Conservation (phyloP, 768 basidiomycete genomes). For the Boletus edulis region DNA sequence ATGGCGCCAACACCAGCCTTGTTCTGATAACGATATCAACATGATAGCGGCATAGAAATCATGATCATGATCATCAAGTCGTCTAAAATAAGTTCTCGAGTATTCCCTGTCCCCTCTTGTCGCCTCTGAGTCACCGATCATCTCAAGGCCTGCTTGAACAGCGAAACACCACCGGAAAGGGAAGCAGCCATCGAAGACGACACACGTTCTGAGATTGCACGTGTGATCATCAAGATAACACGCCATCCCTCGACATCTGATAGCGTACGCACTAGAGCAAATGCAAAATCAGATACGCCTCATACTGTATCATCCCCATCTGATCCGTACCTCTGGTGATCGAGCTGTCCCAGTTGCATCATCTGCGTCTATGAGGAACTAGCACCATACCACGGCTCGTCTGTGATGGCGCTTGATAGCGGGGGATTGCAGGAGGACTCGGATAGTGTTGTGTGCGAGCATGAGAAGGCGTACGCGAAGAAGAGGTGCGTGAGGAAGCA, state of each 20-base stretch:
- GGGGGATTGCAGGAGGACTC: slow-evolving; percentile 6
- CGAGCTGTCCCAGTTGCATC: slow-evolving; percentile 8
- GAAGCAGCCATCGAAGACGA: slow-evolving; percentile 9
- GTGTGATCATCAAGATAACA: slow-evolving; percentile 25
- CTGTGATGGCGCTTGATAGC: slow-evolving; percentile 20
- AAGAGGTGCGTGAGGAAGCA: slow-evolving; percentile 4
- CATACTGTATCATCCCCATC: slow-evolving; percentile 17
- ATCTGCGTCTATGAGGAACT: slow-evolving; percentile 10
- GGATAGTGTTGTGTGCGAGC: neutral
- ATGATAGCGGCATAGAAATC: neutral
- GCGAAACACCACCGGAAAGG: slow-evolving; percentile 9
- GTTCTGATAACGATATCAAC: slow-evolving; percentile 1
- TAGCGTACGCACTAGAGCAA: slow-evolving; percentile 23
- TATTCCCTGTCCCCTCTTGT: neutral
- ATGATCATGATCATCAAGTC: neutral
- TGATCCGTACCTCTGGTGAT: slow-evolving; percentile 30
- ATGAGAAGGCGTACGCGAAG: slow-evolving; percentile 12
- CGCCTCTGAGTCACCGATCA: neutral
- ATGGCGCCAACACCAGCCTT: neutral
- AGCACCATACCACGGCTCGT: slow-evolving; percentile 2
- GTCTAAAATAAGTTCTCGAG: neutral
- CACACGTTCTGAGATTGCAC: slow-evolving; percentile 7
- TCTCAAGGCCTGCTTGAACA: slow-evolving; percentile 13
- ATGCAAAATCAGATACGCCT: slow-evolving; percentile 21
- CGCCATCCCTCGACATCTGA: slow-evolving; percentile 7